These are phyloP conservation scores for Picea sitchensis DNA, from an alignment of 75 land plant genomes.

Conservation along the genomic window DNA sequence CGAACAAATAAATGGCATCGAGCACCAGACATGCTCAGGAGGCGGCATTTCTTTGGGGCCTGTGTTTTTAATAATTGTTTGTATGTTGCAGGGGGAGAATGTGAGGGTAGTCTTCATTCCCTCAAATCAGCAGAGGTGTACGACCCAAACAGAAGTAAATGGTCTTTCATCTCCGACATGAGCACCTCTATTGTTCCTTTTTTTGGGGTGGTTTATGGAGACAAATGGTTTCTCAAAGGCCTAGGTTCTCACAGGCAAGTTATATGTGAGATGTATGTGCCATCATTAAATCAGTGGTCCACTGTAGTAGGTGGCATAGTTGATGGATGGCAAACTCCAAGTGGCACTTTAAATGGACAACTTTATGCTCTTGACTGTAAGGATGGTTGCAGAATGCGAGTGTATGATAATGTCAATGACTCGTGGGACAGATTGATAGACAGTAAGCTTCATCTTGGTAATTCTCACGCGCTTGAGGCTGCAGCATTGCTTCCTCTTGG, in stretches of 20 bases:
- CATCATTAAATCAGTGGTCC: conserved; percentile 55
- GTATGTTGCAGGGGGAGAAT: conserved; percentile 84
- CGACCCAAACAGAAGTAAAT: conserved; percentile 74
- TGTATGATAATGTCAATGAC: conserved; percentile 55
- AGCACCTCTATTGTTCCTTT: conserved; percentile 74
- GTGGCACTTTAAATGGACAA: conserved; percentile 48
- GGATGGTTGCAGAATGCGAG: conserved; percentile 70
- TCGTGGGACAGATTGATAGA: conserved; percentile 74
- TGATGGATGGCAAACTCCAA: conserved; percentile 68
- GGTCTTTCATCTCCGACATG: conserved; percentile 71
- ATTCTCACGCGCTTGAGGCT: conserved; percentile 64
- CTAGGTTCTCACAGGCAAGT: conserved; percentile 63
- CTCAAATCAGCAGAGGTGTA: conserved; percentile 75
- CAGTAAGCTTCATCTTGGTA: conserved; percentile 67
- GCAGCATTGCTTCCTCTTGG: conserved; percentile 65
- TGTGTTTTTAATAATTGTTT: conserved; percentile 82
- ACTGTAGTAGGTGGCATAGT: conserved; percentile 62
- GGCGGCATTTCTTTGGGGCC: conserved; percentile 68
- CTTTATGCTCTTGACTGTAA: conserved; percentile 69
- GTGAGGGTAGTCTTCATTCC: conserved; percentile 51
- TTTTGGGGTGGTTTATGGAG: conserved; percentile 74
- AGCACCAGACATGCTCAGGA: conserved; percentile 79
- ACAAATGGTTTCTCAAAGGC: conserved; percentile 78
- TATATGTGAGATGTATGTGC: conserved; percentile 54
- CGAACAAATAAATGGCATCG: conserved; percentile 86